These are phyloP conservation scores for Tolypocladium capitatum DNA, from an alignment of 2,329 filamentous ascomycete species.

Conservation along the genomic window DNA sequence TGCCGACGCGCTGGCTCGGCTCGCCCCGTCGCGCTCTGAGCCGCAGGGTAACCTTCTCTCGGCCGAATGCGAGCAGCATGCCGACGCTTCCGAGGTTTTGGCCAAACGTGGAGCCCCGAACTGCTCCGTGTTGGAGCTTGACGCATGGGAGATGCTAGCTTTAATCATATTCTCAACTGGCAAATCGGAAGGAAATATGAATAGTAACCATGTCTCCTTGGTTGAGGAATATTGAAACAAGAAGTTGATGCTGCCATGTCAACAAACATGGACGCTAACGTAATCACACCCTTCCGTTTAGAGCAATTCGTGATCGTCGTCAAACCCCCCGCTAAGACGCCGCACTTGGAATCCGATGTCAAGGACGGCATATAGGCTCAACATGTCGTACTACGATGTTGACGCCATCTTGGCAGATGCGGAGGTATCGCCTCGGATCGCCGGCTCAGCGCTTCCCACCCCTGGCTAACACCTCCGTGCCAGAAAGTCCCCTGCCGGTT, in stretches of 20 bases:
- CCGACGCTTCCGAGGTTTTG: background rate
- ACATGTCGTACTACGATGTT: constrained; percentile 71
- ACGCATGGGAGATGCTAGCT: background rate
- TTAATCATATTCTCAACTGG: background rate
- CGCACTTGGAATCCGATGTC: background rate
- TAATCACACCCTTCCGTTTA: too few species aligned
- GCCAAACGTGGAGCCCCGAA: background rate
- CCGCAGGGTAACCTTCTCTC: background rate
- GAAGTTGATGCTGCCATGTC: too few species aligned
- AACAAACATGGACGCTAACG: background rate
- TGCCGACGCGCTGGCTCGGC: too few species aligned
- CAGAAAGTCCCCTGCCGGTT: constrained; percentile 95
- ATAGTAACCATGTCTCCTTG: background rate
- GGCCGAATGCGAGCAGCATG: background rate
- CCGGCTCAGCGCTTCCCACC: background rate
- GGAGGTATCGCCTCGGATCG: constrained; percentile 40
- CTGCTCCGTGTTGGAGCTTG: background rate
- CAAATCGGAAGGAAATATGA: background rate
- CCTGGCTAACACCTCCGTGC: background rate
- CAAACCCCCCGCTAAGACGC: background rate
- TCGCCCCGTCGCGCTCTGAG: too few species aligned
- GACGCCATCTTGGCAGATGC: constrained; percentile 76
- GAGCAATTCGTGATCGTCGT: background rate
- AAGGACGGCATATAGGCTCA: constrained; percentile 1
- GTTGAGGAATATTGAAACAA: too few species aligned